Evolutionary conservation across 345 rosid species (phyloP), one percentile per base, ranked within the genome.

Genomic region (Alliaria petiolata): DNA sequence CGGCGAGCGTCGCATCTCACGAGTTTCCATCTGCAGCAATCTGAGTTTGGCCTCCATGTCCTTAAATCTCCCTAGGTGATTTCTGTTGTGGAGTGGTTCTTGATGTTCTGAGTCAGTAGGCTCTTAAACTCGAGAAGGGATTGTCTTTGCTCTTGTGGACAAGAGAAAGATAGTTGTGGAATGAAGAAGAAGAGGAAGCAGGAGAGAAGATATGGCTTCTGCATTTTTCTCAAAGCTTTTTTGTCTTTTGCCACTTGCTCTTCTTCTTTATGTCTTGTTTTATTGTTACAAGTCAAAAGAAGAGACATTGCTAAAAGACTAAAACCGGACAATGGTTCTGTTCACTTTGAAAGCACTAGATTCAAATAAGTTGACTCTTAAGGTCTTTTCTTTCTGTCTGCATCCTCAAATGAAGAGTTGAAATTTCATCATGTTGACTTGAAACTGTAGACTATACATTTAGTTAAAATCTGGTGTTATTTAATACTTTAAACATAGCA

Each of bases 11-110:
- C 14, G 75, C 75, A 70, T 30, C 28, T n/a, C 35, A 71, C 69
- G n/a, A 6, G 36, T n/a, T 61, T 7, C 75, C 68, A 71, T 61
- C 39, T 60, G 75, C 75, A 71, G 53, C 75, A 71, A 51, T 71
- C 68, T 17, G 69, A 61, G 75, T 71, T 71, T 33, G 34, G 69
- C 33, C 2, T 52, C 75, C 69, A 70, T 60, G 75, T 36, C 49
- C 49, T 17, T 70, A 70, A 46, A 50, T 22, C n/a, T 50, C 13
- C 14, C 46, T 57, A 34, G 26, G 7, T 4, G 25, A 14, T 47
- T 13, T 13, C 9, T 65, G 22, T 0, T 25, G 28, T 46, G 30
- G 66, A 25, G 0, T 69, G 47, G 67, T 58, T 36, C n/a, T 47
- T 25, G 40, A 58, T 69, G 49, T 12, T 35, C 16, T 38, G 40